These are phyloP conservation scores for Dipteronia dyeriana DNA, from an alignment of 345 rosid genomes.

Conservation along the genomic window DNA sequence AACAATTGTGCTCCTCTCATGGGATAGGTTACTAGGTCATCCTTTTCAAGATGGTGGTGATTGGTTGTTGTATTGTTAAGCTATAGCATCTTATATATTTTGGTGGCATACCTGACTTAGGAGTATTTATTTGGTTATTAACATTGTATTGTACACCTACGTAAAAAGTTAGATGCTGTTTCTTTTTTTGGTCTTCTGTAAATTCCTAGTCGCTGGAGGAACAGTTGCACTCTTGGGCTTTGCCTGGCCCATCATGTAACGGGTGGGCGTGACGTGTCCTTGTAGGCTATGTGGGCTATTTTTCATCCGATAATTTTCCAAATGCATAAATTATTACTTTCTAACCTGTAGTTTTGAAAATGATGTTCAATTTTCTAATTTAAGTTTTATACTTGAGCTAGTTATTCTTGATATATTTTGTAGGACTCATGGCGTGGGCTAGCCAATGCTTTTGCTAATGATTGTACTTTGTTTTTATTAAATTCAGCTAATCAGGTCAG, in stretches of 20 bases:
- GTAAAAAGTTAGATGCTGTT: slow-evolving; percentile 1
- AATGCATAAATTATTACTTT: too few species aligned
- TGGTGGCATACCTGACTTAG: neutral
- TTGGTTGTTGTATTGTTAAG: too few species aligned
- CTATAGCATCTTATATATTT: too few species aligned
- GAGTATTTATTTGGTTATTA: neutral
- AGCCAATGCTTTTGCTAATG: slow-evolving; percentile 88
- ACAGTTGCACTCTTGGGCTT: neutral
- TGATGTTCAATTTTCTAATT: neutral
- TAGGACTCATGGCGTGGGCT: slow-evolving; percentile 94
- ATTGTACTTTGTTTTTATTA: slow-evolving; percentile 65
- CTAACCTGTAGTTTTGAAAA: neutral
- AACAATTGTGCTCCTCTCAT: neutral
- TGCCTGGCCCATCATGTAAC: too few species aligned
- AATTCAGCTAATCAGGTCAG: slow-evolving; percentile 86
- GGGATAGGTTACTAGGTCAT: neutral
- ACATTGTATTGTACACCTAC: neutral
- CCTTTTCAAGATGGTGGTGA: too few species aligned
- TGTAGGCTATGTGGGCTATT: too few species aligned
- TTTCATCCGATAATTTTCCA: too few species aligned
- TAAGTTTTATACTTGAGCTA: slow-evolving; percentile 7
- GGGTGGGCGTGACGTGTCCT: too few species aligned
- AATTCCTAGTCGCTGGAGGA: neutral
- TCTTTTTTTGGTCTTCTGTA: neutral
- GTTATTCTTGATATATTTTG: slow-evolving; percentile 27